Conservation (phyloP, 2,329 filamentous ascomycete species). For the Apiospora rasikravindrae region DNA sequence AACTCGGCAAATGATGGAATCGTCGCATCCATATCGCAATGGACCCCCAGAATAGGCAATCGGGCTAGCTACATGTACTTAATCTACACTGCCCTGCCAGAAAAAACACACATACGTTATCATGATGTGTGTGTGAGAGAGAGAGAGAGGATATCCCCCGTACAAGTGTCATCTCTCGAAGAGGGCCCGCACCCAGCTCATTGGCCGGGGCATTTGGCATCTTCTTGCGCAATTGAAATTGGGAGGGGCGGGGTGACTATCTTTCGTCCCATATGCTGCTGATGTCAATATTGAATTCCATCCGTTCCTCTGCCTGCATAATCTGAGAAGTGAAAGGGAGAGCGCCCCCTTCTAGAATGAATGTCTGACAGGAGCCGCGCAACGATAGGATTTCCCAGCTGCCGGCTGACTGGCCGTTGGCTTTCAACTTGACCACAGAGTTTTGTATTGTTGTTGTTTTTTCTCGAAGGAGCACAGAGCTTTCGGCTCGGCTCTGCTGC, state of each 20-base stretch:
- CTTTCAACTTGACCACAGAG: neutral
- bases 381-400: neutral
- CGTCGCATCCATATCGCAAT: conserved; percentile 4
- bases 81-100: conserved; percentile 12
- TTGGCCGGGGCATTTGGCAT: neutral
- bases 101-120: neutral
- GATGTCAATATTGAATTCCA: neutral
- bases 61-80: neutral
- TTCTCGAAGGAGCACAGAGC: conserved; percentile 6
- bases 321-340: neutral
- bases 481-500: neutral
- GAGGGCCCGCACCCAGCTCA: neutral
- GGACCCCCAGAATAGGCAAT: conserved; percentile 3
- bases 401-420: neutral
- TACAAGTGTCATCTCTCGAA: neutral
- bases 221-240: neutral
- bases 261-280: neutral
- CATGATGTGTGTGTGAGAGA: too few relatives aligned
- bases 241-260: neutral
- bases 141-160: neutral
- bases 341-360: neutral
- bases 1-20: conserved; percentile 4
- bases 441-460: conserved; percentile 1
- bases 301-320: neutral
- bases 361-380: conserved; percentile 4